Conservation (phyloP, 108 stramenopile species). For the Stephanodiscus minutulus region DNA sequence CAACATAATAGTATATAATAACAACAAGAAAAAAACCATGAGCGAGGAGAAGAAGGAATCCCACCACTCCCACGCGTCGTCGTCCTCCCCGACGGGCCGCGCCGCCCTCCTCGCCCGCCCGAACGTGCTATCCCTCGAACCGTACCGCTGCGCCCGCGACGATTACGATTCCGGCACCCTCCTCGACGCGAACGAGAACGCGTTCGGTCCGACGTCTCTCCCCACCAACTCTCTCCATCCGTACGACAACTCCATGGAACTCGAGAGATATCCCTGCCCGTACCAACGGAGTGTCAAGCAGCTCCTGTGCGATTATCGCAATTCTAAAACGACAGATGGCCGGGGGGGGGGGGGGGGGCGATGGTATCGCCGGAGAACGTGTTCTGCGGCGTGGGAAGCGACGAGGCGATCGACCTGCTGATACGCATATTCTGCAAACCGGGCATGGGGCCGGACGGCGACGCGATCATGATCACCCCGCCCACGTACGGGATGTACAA, state of each 20-base stretch:
- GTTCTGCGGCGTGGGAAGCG: conserved; percentile 95
- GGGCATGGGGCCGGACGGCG: conserved; percentile 50
- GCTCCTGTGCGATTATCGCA: conserved; percentile 67
- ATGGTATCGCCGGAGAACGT: conserved; percentile 80
- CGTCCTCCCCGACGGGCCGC: conserved; percentile 32
- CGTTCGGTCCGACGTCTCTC: conserved; percentile 75
- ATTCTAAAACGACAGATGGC: background rate
- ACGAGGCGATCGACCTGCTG: conserved; percentile 96
- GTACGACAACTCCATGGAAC: conserved; percentile 56
- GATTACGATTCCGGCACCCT: conserved; percentile 91
- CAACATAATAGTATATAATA: background rate
- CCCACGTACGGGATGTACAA: conserved; percentile 98
- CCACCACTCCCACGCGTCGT: background rate
- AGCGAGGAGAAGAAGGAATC: conserved; percentile 47
- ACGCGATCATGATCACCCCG: conserved; percentile 88
- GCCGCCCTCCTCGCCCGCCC: conserved; percentile 80
- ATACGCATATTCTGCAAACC: conserved; percentile 94
- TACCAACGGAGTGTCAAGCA: conserved; percentile 84
- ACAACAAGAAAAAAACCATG: background rate
- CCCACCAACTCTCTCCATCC: conserved; percentile 69
- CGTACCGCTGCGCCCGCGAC: conserved; percentile 96
- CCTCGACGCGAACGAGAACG: conserved; percentile 97
- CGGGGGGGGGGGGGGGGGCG: conserved; percentile 3
- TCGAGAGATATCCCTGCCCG: conserved; percentile 94
- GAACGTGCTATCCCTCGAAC: conserved; percentile 89